Evolutionary conservation across 371 early-diverging fungal species (phyloP).

Genomic region (Mortierella polycephala): DNA sequence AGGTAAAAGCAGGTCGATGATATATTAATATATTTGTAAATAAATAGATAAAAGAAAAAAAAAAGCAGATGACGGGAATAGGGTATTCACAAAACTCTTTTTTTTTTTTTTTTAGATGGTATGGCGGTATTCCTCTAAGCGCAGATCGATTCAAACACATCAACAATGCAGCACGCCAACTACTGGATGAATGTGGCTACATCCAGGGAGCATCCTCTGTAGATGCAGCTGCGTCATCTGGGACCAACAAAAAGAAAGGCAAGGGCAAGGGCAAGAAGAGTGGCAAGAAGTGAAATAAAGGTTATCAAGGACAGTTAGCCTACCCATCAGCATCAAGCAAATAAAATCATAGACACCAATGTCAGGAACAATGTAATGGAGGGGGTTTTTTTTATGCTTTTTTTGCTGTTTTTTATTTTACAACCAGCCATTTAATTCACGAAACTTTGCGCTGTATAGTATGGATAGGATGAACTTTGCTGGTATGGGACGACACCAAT

Average conservation of each 20-base stretch:
- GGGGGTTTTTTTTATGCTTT: no score
- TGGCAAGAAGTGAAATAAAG: constrained; percentile 14
- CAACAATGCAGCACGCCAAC: constrained; percentile 82
- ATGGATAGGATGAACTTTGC: no score
- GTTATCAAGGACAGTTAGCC: no score
- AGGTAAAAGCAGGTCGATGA: constrained; percentile 49
- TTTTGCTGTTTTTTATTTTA: no score
- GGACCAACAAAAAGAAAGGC: constrained; percentile 34
- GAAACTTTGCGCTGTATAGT: no score
- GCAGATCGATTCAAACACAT: constrained; percentile 94
- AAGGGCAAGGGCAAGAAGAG: constrained; percentile 23
- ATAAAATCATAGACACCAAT: no score
- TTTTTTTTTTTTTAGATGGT: constrained; percentile 67
- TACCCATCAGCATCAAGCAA: no score
- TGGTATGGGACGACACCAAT: no score
- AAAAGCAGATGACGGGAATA: no score
- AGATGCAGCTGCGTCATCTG: constrained; percentile 1
- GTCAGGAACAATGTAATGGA: no score
- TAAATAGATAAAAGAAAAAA: no score
- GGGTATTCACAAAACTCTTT: not conserved
- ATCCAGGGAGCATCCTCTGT: constrained; percentile 50
- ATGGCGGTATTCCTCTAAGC: constrained; percentile 86
- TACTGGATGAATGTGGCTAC: constrained; percentile 74
- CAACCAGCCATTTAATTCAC: no score
- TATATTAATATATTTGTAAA: not conserved